A percentile compares a stretch with the other conserved stretches of the same genome.
These are phyloP conservation scores for Aristolochia contorta DNA, from an alignment of 164 flowering plant species.

Conservation along the genomic window DNA sequence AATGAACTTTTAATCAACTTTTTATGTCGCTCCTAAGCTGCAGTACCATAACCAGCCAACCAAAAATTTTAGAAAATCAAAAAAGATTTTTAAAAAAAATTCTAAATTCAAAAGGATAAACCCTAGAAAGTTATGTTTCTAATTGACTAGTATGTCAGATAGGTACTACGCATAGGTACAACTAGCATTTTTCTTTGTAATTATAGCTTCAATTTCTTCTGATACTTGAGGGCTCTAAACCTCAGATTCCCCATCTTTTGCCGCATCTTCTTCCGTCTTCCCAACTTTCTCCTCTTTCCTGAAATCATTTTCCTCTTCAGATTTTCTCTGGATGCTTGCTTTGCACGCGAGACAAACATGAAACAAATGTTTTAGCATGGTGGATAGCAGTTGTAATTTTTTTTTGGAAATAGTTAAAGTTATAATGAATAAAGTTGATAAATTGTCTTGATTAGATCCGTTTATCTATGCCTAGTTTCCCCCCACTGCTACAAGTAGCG, in stretches of 20 bases:
- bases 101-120: too few species aligned
- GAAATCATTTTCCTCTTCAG: slow-evolving; percentile 16
- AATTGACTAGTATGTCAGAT: too few species aligned
- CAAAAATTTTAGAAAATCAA: too few species aligned
- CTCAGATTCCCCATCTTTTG: slow-evolving; percentile 15
- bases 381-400: neutral
- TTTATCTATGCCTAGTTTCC: too few species aligned
- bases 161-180: too few species aligned
- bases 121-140: too few species aligned
- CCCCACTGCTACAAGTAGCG: too few species aligned
- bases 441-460: too few species aligned
- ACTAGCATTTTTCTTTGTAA: too few species aligned
- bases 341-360: neutral
- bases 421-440: too few species aligned
- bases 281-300: slow-evolving; percentile 11
- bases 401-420: too few species aligned
- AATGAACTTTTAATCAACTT: neutral
- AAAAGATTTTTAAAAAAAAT: too few species aligned
- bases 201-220: slow-evolving; percentile 28
- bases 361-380: neutral
- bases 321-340: neutral
- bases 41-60: slow-evolving; percentile 5
- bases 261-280: neutral
- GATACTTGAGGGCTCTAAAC: slow-evolving; percentile 17
- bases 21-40: neutral